A percentile compares a stretch with the other conserved stretches of the same genome.
Conservation (phyloP, 1,284 basidiomycete species). For the Blastosporella zonata region DNA sequence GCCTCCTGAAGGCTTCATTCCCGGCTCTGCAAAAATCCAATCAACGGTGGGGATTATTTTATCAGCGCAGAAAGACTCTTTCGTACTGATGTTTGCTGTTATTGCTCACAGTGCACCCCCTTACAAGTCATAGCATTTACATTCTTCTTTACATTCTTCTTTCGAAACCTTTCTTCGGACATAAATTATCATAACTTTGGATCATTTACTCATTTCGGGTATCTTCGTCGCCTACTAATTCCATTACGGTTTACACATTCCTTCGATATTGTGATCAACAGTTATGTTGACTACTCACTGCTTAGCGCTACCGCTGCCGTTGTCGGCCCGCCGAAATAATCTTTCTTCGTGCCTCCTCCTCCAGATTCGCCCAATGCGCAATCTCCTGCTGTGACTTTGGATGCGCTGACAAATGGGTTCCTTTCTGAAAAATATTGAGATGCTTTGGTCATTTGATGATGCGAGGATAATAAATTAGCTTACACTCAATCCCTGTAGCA, state of each 20-base stretch:
- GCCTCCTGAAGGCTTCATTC: constrained; percentile 67
- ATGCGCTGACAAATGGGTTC: constrained; percentile 49
- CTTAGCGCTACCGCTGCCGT: constrained; percentile 16
- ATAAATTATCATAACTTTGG: neutral
- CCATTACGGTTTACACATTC: neutral
- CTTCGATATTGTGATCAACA: neutral
- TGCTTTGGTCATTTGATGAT: constrained; percentile 5
- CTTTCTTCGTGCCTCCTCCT: constrained; percentile 53
- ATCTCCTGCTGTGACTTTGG: constrained; percentile 59
- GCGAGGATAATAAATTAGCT: constrained; percentile 26
- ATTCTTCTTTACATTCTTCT: neutral
- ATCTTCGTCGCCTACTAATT: neutral
- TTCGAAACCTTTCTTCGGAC: constrained; percentile 8
- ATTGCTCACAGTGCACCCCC: constrained; percentile 14
- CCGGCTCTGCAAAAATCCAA: constrained; percentile 26
- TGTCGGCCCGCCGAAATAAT: constrained; percentile 44
- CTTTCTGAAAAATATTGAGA: constrained; percentile 35
- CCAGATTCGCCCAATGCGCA: constrained; percentile 55
- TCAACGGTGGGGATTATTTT: constrained; percentile 14
- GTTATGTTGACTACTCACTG: neutral
- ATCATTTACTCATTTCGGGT: neutral
- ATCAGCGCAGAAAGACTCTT: neutral
- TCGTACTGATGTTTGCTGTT: neutral
- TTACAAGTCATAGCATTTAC: constrained; percentile 14
- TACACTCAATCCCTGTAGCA: constrained; percentile 79